These are phyloP conservation scores for Theobroma grandiflorum DNA, from an alignment of 441 rosid genomes.

Conservation along the genomic window DNA sequence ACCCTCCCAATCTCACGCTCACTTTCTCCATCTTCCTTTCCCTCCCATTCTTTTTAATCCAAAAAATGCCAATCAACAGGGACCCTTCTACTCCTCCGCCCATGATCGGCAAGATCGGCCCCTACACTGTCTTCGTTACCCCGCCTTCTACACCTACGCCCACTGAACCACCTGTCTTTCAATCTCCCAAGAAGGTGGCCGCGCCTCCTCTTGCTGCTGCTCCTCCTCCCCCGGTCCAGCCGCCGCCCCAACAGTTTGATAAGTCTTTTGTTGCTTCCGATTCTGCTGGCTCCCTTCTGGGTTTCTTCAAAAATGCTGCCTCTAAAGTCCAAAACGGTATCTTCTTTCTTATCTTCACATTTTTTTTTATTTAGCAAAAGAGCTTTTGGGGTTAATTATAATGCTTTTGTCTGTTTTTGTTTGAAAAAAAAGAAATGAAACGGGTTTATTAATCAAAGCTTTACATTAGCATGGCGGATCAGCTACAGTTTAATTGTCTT, in stretches of 20 bases:
- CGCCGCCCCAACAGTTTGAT: conserved; percentile 74
- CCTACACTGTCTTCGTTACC: conserved; percentile 96
- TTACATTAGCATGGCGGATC: not conserved
- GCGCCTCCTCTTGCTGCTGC: conserved; percentile 49
- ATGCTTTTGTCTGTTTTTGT: conserved; percentile 14
- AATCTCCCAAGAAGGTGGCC: conserved; percentile 52
- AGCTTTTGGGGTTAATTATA: conserved; percentile 1
- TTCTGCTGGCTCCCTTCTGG: conserved; percentile 56
- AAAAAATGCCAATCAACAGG: conserved; percentile 74
- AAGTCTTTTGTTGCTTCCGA: conserved; percentile 47
- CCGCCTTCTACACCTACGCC: conserved; percentile 91
- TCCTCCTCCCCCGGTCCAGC: conserved; percentile 70
- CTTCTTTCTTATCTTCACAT: not conserved
- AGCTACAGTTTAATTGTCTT: not conserved
- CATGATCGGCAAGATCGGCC: conserved; percentile 95
- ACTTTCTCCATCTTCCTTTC: not conserved
- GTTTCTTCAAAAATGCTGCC: conserved; percentile 78
- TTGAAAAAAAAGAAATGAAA: not conserved
- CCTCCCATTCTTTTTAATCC: conserved; percentile 17
- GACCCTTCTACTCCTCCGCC: conserved; percentile 83
- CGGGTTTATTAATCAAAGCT: not conserved
- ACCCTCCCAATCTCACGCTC: not conserved
- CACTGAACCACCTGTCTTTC: conserved; percentile 41
- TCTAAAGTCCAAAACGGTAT: conserved; percentile 80
- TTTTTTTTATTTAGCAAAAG: not conserved